A percentile compares a stretch with the other conserved stretches of the same genome.
Evolutionary conservation across 2,329 filamentous ascomycete genomes (phyloP).

Genomic region (Stagonosporopsis rhizophila): DNA sequence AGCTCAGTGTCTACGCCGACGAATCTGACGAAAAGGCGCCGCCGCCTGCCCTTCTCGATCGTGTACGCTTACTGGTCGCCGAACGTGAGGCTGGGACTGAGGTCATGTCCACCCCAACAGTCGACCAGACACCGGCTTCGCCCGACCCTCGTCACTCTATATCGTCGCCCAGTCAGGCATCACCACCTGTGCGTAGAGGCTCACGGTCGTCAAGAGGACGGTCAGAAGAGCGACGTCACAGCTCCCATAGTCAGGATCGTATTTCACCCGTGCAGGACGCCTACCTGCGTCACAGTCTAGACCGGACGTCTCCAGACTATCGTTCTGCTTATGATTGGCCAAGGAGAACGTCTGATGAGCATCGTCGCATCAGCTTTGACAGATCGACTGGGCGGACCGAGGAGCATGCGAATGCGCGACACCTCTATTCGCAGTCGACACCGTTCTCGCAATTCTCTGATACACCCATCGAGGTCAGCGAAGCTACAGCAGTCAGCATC

Average conservation of each 20-base stretch:
- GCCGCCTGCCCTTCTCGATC: conserved; percentile 35
- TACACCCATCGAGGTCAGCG: conserved; percentile 65
- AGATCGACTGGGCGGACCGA: conserved; percentile 48
- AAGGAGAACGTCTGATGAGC: conserved; percentile 37
- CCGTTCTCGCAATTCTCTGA: conserved; percentile 57
- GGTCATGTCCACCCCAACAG: conserved; percentile 9
- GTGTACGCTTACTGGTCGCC: conserved; percentile 34
- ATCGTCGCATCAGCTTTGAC: conserved; percentile 49
- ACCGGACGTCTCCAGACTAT: conserved; percentile 37
- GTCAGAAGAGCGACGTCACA: conserved; percentile 40
- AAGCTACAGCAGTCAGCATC: conserved; percentile 67
- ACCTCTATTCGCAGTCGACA: conserved; percentile 58
- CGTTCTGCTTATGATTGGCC: conserved; percentile 43
- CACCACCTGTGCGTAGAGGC: conserved; percentile 31
- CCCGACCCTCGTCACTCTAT: conserved; percentile 19
- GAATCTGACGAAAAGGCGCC: conserved; percentile 28
- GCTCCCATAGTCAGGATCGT: conserved; percentile 39
- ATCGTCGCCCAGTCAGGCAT: conserved; percentile 27
- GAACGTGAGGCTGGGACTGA: conserved; percentile 27
- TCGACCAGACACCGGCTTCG: conserved; percentile 20
- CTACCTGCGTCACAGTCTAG: conserved; percentile 29
- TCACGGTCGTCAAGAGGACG: conserved; percentile 35
- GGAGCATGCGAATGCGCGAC: conserved; percentile 51
- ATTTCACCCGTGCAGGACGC: conserved; percentile 39
- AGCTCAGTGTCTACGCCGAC: conserved; percentile 17